phyloP scores from a whole-genome alignment of 2,329 filamentous ascomycete genomes.

The Fusarium veterinarium region DNA sequence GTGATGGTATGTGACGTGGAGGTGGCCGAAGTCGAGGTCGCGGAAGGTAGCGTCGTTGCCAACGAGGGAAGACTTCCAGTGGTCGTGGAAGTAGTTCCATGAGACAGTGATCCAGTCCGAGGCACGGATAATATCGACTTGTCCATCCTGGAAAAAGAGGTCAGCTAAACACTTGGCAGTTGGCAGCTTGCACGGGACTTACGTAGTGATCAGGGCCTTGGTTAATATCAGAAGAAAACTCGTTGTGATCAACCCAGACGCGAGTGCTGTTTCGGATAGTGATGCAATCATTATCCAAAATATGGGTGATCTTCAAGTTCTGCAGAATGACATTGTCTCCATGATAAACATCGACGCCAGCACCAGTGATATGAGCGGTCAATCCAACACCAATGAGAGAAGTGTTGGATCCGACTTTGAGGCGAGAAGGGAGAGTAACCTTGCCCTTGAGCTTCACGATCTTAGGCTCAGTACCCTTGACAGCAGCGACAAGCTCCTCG shows the following conservation, averaged over 20 bases:
- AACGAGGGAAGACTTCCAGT: conserved; percentile 60
- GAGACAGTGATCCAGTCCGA: conserved; percentile 60
- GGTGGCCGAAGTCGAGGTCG: conserved; percentile 55
- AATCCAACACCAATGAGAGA: conserved; percentile 54
- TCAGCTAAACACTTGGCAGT: accelerated
- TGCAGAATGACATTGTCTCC: conserved; percentile 55
- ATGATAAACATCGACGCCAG: conserved; percentile 51
- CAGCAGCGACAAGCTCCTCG: conserved; percentile 57
- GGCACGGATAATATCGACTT: conserved; percentile 58
- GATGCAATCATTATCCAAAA: conserved; percentile 56
- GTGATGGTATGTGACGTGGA: conserved; percentile 63
- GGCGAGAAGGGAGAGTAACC: conserved; percentile 50
- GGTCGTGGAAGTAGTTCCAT: conserved; percentile 62
- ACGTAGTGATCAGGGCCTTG: conserved; percentile 54
- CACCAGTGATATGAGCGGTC: conserved; percentile 51
- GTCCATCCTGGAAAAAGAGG: conserved; percentile 50
- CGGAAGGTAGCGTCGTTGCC: conserved; percentile 55
- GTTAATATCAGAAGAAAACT: conserved; percentile 56
- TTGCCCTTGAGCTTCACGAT: conserved; percentile 56
- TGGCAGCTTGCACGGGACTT: accelerated
- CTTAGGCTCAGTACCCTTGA: conserved; percentile 54
- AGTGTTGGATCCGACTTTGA: conserved; percentile 59
- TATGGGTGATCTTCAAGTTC: conserved; percentile 52
- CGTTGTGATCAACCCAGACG: conserved; percentile 61
- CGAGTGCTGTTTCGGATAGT: conserved; percentile 58